Evolutionary conservation across 2,329 filamentous ascomycete species (phyloP).

Genomic region (Botryotinia narcissicola): DNA sequence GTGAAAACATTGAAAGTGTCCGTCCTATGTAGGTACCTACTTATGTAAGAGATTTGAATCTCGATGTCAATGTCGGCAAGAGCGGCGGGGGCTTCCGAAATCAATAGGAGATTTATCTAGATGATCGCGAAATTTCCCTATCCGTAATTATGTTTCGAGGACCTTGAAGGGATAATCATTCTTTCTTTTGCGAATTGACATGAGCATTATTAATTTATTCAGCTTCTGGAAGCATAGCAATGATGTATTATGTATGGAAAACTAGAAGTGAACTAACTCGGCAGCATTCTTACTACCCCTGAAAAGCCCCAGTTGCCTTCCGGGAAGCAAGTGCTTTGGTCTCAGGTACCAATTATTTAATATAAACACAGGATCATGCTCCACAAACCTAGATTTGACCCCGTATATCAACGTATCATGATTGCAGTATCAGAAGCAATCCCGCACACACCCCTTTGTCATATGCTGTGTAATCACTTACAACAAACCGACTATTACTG

Average conservation of each 20-base stretch:
- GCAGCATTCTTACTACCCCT: background rate
- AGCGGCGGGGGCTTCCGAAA: background rate
- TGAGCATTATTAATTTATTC: background rate
- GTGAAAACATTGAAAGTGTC: background rate
- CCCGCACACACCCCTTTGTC: background rate
- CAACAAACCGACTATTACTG: slow-evolving; percentile 30
- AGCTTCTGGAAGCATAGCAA: background rate
- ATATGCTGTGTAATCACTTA: slow-evolving; percentile 20
- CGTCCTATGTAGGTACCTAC: background rate
- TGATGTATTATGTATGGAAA: background rate
- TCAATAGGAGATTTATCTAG: background rate
- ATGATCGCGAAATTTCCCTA: background rate
- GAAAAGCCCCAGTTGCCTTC: background rate
- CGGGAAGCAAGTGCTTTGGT: background rate
- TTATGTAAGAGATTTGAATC: background rate
- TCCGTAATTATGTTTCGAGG: background rate
- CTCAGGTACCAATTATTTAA: background rate
- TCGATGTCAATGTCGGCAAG: background rate
- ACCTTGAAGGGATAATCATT: background rate
- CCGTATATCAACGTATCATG: background rate
- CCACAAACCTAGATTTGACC: slow-evolving; percentile 6
- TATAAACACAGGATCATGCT: background rate
- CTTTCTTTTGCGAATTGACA: background rate
- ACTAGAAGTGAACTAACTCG: background rate
- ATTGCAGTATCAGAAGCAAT: background rate